phyloP scores from a whole-genome alignment of 2,329 filamentous ascomycete species.

The Aspergillus pseudoglaucus region DNA sequence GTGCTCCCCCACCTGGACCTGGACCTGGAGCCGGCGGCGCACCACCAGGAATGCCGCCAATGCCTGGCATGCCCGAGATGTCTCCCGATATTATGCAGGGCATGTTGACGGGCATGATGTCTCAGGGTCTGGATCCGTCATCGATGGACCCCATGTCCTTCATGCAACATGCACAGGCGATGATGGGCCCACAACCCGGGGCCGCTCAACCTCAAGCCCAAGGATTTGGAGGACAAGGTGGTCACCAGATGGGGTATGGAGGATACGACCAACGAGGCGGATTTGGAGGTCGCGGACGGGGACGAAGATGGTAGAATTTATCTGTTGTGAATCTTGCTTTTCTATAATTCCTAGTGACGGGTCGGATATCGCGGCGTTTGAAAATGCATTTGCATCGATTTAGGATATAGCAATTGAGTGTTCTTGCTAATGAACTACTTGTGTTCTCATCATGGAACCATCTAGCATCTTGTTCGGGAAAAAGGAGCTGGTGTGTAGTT shows the following conservation, averaged over 20 bases:
- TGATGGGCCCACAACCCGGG: conserved; percentile 42
- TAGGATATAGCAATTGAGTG: background rate
- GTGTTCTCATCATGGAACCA: background rate
- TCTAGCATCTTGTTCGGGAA: conserved; percentile 3
- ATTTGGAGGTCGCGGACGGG: conserved; percentile 33
- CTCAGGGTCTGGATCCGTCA: conserved; percentile 48
- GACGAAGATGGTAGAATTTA: conserved; percentile 32
- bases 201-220: conserved; percentile 30
- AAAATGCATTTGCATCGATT: conserved; percentile 4
- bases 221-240: conserved; percentile 30
- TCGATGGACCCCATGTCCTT: conserved; percentile 50
- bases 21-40: conserved; percentile 20
- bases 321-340: conserved; percentile 8
- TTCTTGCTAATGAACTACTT: background rate
- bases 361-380: conserved; percentile 14
- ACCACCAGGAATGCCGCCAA: conserved; percentile 28
- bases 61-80: conserved; percentile 44
- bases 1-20: conserved; percentile 23
- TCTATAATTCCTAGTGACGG: conserved; percentile 7
- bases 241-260: conserved; percentile 38
- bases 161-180: conserved; percentile 48
- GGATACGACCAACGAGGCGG: conserved; percentile 36
- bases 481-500: conserved; percentile 6
- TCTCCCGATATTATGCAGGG: conserved; percentile 53
- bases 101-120: conserved; percentile 51